A percentile compares a stretch with the other conserved stretches of the same genome.
These are phyloP conservation scores for Claviceps sp. DNA, from an alignment of 2,329 filamentous ascomycete genomes.

Conservation along the genomic window DNA sequence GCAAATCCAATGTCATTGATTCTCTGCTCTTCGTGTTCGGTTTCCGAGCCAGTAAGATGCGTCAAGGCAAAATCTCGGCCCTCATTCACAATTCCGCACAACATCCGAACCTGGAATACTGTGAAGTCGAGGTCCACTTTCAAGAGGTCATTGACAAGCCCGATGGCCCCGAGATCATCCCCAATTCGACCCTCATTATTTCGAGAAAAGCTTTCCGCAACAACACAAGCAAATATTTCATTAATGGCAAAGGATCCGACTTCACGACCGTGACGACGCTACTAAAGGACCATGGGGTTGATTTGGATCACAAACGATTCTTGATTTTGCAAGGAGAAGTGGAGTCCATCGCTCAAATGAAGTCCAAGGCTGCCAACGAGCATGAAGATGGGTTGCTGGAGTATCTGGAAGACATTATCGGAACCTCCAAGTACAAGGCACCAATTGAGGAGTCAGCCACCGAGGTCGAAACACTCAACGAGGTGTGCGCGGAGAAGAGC, in stretches of 20 bases:
- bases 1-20: conserved; percentile 98
- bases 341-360: conserved; percentile 98
- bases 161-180: conserved; percentile 63
- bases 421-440: conserved; percentile 94
- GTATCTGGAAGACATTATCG: conserved; percentile 96
- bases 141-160: conserved; percentile 83
- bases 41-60: conserved; percentile 97
- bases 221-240: conserved; percentile 97
- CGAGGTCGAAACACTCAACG: conserved; percentile 85
- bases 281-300: conserved; percentile 76
- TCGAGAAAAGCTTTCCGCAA: conserved; percentile 94
- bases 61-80: conserved; percentile 95
- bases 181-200: conserved; percentile 73
- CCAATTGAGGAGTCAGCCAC: conserved; percentile 89
- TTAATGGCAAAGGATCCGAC: conserved; percentile 78
- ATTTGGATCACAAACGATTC: conserved; percentile 96
- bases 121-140: conserved; percentile 94
- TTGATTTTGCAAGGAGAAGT: conserved; percentile 95
- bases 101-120: conserved; percentile 72
- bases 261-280: conserved; percentile 86
- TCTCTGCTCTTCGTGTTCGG: conserved; percentile 98
- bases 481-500: conserved; percentile 90
- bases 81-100: conserved; percentile 93
- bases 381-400: conserved; percentile 93
- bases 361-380: conserved; percentile 85